Evolutionary conservation across 306 rosid species (phyloP), one percentile per base, ranked within the genome.

Genomic region (Acacia acuminata): DNA sequence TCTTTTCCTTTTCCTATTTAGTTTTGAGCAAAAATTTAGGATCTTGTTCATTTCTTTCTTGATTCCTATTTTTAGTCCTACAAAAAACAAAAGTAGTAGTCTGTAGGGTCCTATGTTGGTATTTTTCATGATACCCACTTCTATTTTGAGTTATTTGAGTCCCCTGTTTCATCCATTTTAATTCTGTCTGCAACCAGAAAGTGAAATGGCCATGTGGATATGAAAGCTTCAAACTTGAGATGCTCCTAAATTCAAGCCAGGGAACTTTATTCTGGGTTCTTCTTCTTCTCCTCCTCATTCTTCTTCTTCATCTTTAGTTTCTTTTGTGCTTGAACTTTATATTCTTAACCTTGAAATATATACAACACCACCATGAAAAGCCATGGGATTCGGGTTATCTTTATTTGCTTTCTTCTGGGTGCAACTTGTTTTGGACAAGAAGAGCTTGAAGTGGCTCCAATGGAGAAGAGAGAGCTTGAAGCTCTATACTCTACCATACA

Each of bases 401-500:
- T 86, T 38, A 32, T 86, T 34, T 36, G 91, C 64, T 88, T 77
- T 73, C 51, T 84, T 77, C 51, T 84, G 82, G 77, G 82, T 80
- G 81, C 74, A 85, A 80, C 77, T 71, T 85, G 90, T 61, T 81
- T 0, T 85, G 98, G 86, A 64, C 88, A 88, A 81, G 88, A 10
- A 77, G 88, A 84, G 3, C n/a, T 61, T 78, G 90, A 75, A 53
- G 73, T 84, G 56, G 88, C 94, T 79, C 97, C 97, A 81, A 94
- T 96, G 99, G 97, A 90, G 90, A 86, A 88, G 80, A 77, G 81
- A 79, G 98, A 96, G 81, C 82, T 79, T 51, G 90, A 88, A 68
- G 94, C 97, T 81, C 86, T 96, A 10, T 94, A 83, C 91, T 91
- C 90, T 8, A 82, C 93, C 10, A 87, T 96, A 42, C 99, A 96